phyloP scores from a whole-genome alignment of 305 asterid genomes.

The Fraxinus velutina region DNA sequence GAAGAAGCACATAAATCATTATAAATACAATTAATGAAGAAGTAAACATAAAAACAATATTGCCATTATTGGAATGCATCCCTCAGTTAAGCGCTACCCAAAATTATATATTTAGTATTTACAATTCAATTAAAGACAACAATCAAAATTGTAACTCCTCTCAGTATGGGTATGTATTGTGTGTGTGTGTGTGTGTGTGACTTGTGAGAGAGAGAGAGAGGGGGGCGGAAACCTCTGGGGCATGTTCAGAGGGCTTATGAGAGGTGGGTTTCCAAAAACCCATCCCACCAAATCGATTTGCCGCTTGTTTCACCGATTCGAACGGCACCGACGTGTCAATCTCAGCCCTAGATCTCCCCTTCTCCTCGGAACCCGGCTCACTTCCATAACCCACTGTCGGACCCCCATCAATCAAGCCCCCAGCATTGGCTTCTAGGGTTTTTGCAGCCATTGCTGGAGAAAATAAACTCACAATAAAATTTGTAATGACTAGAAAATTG shows the following conservation, averaged over 20 bases:
- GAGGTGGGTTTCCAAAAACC: constrained; percentile 85
- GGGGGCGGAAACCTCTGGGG: constrained; percentile 33
- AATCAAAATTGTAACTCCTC: neutral
- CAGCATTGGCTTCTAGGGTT: constrained; percentile 19
- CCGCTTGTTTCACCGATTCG: constrained; percentile 90
- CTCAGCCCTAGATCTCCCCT: constrained; percentile 38
- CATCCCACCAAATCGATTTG: constrained; percentile 80
- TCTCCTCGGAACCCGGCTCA: constrained; percentile 12
- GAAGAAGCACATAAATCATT: neutral
- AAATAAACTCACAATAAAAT: constrained; percentile 7
- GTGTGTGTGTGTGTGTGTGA: neutral
- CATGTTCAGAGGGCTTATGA: constrained; percentile 28
- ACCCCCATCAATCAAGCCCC: neutral
- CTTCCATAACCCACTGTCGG: constrained; percentile 19
- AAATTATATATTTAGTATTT: neutral
- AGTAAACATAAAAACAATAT: neutral
- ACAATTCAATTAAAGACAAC: neutral
- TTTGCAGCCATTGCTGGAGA: constrained; percentile 29
- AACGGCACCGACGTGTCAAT: constrained; percentile 90
- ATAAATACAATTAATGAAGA: neutral
- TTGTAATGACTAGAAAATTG: neutral
- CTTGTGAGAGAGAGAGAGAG: neutral
- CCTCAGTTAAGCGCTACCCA: neutral
- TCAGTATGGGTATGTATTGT: neutral
- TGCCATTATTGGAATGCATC: neutral